A percentile compares a stretch with the other conserved stretches of the same genome.
Evolutionary conservation across 75 land plant species (phyloP).

Genomic region (Sequoiadendron giganteum): DNA sequence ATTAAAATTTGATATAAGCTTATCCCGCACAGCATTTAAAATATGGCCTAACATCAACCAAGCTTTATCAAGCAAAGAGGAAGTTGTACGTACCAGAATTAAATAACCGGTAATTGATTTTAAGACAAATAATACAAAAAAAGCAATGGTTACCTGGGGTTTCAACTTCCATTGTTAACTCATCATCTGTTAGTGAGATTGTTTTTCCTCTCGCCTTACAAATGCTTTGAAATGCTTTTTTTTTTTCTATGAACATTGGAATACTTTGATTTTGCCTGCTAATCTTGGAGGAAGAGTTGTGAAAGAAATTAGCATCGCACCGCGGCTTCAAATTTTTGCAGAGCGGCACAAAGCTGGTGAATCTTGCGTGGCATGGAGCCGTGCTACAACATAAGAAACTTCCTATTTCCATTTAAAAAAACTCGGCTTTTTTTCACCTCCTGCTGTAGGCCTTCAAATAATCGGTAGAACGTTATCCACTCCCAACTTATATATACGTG

Average conservation of each 20-base stretch:
- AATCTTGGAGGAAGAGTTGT: not conserved
- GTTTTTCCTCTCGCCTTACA: not conserved
- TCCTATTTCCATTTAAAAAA: not conserved
- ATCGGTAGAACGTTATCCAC: not conserved
- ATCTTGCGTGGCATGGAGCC: not conserved
- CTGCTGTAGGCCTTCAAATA: not conserved
- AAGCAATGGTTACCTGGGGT: not conserved
- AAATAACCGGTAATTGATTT: not conserved
- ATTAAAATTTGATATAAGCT: not conserved
- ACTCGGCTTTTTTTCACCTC: not conserved
- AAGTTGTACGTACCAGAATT: not conserved
- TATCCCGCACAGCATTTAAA: not conserved
- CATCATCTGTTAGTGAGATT: not conserved
- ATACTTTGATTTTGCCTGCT: not conserved
- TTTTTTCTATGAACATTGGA: not conserved
- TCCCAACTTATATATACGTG: not conserved
- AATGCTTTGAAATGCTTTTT: not conserved
- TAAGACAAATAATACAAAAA: not conserved
- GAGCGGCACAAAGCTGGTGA: not conserved
- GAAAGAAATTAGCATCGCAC: not conserved
- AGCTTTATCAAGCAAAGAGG: not conserved
- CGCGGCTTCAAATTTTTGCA: not conserved
- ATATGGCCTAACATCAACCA: not conserved
- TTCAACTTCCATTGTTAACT: not conserved
- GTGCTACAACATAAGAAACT: not conserved